Percentiles rank a stretch among this genome's conserved stretches.
These are phyloP conservation scores for Acanthochlamys bracteata DNA, from an alignment of 106 monocot species.

Conservation along the genomic window DNA sequence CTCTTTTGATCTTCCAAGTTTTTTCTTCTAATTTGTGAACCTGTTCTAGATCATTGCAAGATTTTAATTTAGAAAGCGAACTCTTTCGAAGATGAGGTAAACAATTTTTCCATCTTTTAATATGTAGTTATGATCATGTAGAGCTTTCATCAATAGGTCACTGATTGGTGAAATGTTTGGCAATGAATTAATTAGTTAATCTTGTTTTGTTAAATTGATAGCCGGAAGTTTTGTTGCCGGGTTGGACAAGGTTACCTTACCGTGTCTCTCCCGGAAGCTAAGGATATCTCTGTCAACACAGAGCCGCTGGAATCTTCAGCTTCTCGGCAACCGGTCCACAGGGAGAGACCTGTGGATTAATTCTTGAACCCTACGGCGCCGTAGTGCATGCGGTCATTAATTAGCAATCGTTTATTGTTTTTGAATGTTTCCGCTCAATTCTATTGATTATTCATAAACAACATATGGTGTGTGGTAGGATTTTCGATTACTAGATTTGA, in stretches of 20 bases:
- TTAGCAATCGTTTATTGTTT: not conserved
- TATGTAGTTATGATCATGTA: too few species aligned
- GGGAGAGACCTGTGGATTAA: conserved; percentile 45
- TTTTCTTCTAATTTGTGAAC: too few species aligned
- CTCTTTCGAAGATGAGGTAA: too few species aligned
- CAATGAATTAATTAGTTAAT: not conserved
- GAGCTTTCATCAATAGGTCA: too few species aligned
- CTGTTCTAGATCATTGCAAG: too few species aligned
- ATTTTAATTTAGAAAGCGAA: too few species aligned
- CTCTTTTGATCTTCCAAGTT: too few species aligned
- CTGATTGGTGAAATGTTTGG: not conserved
- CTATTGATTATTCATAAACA: too few species aligned
- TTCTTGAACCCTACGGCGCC: conserved; percentile 56
- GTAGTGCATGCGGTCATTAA: conserved; percentile 55
- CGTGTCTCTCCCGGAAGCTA: conserved; percentile 75
- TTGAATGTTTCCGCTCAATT: too few species aligned
- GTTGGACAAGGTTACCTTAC: conserved; percentile 76
- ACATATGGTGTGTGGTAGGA: too few species aligned
- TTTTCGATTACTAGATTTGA: too few species aligned
- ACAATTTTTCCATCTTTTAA: too few species aligned
- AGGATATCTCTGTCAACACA: conserved; percentile 50
- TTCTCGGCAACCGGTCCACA: conserved; percentile 68
- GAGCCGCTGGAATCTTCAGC: conserved; percentile 46
- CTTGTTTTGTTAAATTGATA: conserved; percentile 8
- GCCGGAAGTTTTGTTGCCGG: conserved; percentile 89